Base-by-base conservation (phyloP, 352 stramenopile species). In the Globisporangium apiculatum region DNA sequence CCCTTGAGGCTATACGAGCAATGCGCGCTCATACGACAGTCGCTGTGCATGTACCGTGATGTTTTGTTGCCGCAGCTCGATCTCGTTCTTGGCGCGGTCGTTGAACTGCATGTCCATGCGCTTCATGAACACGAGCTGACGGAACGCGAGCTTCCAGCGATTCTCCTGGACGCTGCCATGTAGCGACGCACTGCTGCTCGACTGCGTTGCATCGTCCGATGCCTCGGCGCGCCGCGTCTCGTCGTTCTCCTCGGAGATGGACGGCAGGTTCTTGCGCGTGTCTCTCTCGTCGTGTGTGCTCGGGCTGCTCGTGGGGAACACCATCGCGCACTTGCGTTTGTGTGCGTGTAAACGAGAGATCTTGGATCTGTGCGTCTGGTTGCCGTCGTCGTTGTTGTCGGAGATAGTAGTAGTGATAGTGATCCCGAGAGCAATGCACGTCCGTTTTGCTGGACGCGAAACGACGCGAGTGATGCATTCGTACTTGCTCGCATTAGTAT, bases 61-160 rank as follows among this genome's bases (percentile, higher is more conserved):
- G 52, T 89, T 84, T 36, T 91, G 79, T 57, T 91, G 82, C 1
- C 76, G 76, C 3, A 86, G 54, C 64, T 91, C 77, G 52, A 91
- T 91, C 58, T 91, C 82, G 59, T 87, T 89, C 64, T 87, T 86
- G 15, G 72, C 86, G 48, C 75, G 76, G 60, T 82, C 65, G 51
- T 87, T 87, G 49, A 87, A 82, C 57, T 89, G 70, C 75, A 86
- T 82, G 58, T 91, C 87, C 78, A 89, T 89, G 40, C 73, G 64
- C 61, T 89, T 89, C 76, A 91, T 89, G 67, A 91, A 89, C 68
- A 88, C 77, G 43, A 91, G 73, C 57, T 91, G 82, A 10, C 77
- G 75, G 51, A 91, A 86, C 41, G 75, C 75, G 50, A 89, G 71
- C 56, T 91, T 91, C 82, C 77, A 88, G 62, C 74, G 76, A 67